phyloP scores from a whole-genome alignment of 768 basidiomycete species.

The Russula griseocarnosa region DNA sequence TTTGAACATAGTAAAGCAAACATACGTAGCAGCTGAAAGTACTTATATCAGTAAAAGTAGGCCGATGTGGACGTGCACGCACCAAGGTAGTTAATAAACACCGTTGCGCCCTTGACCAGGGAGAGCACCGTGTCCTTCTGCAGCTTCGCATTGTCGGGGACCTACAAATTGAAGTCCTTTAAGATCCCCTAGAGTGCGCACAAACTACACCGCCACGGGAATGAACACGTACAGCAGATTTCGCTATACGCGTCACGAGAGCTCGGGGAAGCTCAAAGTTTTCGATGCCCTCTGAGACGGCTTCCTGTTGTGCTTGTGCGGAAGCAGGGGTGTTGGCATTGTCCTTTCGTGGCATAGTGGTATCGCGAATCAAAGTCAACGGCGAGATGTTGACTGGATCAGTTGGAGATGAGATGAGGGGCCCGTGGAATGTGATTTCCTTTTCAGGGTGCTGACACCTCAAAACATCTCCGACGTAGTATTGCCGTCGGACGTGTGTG shows the following conservation, averaged over 20 bases:
- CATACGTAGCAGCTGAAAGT: conserved; percentile 16
- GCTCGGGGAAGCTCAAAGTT: conserved; percentile 85
- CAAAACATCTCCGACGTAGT: too few relatives aligned
- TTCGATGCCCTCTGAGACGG: conserved; percentile 80
- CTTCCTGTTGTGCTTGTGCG: conserved; percentile 75
- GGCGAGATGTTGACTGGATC: too few relatives aligned
- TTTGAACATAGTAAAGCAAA: conserved; percentile 34
- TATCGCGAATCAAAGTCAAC: not conserved
- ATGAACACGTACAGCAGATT: conserved; percentile 61
- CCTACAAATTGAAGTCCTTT: conserved; percentile 39
- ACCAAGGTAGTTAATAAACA: conserved; percentile 95
- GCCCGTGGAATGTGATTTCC: not conserved
- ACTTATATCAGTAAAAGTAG: not conserved
- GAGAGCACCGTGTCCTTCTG: conserved; percentile 88
- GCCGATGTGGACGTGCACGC: conserved; percentile 32
- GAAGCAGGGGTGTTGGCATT: conserved; percentile 49
- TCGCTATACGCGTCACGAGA: conserved; percentile 79
- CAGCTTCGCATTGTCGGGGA: conserved; percentile 80
- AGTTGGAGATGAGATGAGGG: too few relatives aligned
- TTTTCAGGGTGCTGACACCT: not conserved
- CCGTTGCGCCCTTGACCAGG: conserved; percentile 82
- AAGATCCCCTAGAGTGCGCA: not conserved
- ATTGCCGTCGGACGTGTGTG: too few relatives aligned
- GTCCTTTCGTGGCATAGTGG: conserved; percentile 68
- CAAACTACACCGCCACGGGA: not conserved